Percentiles rank a stretch among this genome's conserved stretches.
Evolutionary conservation across 2,329 filamentous ascomycete genomes (phyloP).

Genomic region (Cytospora piceicola): DNA sequence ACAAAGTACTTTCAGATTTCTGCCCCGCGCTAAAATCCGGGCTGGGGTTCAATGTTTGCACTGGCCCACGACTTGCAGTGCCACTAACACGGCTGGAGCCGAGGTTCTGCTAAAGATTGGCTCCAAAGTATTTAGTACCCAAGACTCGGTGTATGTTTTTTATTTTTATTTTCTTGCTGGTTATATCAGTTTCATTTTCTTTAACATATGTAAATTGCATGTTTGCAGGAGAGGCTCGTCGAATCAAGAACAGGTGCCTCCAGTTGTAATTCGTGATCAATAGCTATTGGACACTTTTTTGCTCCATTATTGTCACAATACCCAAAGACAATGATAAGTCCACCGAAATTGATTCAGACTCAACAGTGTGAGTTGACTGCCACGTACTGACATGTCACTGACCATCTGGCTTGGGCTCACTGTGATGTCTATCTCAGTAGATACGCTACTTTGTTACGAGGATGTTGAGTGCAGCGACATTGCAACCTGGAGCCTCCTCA

Average conservation of each 20-base stretch:
- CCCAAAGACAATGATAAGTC: background rate
- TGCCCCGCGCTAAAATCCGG: constrained; percentile 24
- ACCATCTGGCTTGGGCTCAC: too few relatives aligned
- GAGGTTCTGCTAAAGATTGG: background rate
- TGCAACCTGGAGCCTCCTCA: background rate
- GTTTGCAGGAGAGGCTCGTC: too few relatives aligned
- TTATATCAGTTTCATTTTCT: too few relatives aligned
- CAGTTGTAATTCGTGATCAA: background rate
- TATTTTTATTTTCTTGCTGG: too few relatives aligned
- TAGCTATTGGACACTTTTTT: background rate
- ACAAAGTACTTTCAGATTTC: constrained; percentile 18
- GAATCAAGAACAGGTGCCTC: too few relatives aligned
- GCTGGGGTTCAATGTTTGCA: constrained; percentile 21
- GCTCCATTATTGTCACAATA: background rate
- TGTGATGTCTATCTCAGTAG: too few relatives aligned
- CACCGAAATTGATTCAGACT: too few relatives aligned
- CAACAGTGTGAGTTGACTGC: too few relatives aligned
- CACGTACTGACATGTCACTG: too few relatives aligned
- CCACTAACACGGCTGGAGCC: constrained; percentile 21
- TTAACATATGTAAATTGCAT: too few relatives aligned
- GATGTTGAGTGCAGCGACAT: background rate
- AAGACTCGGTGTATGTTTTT: too few relatives aligned
- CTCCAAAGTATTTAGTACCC: too few relatives aligned
- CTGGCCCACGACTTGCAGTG: background rate
- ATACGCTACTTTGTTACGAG: background rate